These are phyloP conservation scores for Boletellus sp. DNA, from an alignment of 768 basidiomycete genomes.

Conservation along the genomic window DNA sequence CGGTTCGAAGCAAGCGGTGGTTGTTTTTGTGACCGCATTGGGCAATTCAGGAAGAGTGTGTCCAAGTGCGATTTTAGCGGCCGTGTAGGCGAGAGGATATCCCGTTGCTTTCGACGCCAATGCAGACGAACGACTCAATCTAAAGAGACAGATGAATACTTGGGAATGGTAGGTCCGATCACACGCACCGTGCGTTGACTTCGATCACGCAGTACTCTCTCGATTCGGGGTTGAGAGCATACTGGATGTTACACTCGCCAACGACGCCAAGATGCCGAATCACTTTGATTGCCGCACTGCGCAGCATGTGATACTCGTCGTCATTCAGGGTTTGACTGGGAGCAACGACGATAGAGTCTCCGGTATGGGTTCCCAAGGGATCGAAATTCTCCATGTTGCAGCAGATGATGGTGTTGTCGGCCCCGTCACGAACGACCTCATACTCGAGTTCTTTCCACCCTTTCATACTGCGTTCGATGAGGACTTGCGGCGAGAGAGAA, in stretches of 20 bases:
- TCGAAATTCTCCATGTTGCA: constrained; percentile 99
- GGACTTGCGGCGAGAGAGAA: constrained; percentile 87
- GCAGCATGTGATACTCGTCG: constrained; percentile 98
- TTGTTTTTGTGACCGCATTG: constrained; percentile 98
- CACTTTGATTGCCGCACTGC: constrained; percentile 95
- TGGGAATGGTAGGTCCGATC: background rate
- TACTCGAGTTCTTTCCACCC: constrained; percentile 99
- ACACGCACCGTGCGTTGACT: constrained; percentile 79
- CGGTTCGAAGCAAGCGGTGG: constrained; percentile 98
- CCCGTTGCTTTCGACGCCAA: constrained; percentile 98
- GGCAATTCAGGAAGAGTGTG: constrained; percentile 96
- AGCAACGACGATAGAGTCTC: constrained; percentile 98
- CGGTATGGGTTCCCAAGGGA: constrained; percentile 97
- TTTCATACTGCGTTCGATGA: constrained; percentile 97
- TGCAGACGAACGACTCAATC: constrained; percentile 84
- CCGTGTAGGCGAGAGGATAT: constrained; percentile 98
- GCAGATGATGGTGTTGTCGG: constrained; percentile 99
- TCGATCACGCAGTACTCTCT: constrained; percentile 98
- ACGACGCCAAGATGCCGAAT: constrained; percentile 88
- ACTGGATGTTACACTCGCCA: constrained; percentile 97
- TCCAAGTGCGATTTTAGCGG: constrained; percentile 97
- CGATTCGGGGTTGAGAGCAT: constrained; percentile 90
- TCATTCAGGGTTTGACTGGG: constrained; percentile 97
- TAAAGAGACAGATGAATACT: constrained; percentile 21
- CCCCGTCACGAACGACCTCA: constrained; percentile 96